phyloP scores from a whole-genome alignment of 192 early-diverging fungal genomes.

The Rhizophagus clarus region DNA sequence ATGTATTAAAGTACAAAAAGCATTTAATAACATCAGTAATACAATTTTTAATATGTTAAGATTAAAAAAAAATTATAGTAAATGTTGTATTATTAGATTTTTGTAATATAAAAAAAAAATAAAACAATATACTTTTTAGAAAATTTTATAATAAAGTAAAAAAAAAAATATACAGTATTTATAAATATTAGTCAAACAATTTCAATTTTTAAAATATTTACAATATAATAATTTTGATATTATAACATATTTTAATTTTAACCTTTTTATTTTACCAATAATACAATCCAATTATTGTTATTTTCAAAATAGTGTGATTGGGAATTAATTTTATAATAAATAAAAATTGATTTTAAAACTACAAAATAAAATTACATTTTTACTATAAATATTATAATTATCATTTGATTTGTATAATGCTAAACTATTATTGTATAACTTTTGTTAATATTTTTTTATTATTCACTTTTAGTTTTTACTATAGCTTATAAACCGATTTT shows the following conservation, averaged over 20 bases:
- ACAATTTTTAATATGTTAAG: not conserved
- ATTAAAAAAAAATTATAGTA: not conserved
- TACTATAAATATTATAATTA: no score
- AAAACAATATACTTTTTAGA: not conserved
- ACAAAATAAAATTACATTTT: no score
- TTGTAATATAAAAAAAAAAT: not conserved
- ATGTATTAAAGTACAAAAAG: not conserved
- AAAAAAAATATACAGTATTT: not conserved
- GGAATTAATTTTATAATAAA: no score
- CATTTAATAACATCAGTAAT: not conserved
- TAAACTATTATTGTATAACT: no score
- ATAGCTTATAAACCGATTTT: no score
- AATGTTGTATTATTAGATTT: slow-evolving; percentile 1
- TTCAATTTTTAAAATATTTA: not conserved
- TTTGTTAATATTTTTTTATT: no score
- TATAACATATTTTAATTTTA: not conserved
- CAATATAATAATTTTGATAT: not conserved
- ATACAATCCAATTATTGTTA: no score
- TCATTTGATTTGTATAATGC: no score
- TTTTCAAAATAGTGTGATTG: no score
- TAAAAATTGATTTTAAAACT: no score
- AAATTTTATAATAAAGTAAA: not conserved
- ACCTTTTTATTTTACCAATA: not conserved
- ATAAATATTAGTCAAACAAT: slow-evolving; percentile 16
- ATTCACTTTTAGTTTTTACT: no score